These are phyloP conservation scores for Claviceps sp. DNA, from an alignment of 2,329 filamentous ascomycete species.

Conservation along the genomic window DNA sequence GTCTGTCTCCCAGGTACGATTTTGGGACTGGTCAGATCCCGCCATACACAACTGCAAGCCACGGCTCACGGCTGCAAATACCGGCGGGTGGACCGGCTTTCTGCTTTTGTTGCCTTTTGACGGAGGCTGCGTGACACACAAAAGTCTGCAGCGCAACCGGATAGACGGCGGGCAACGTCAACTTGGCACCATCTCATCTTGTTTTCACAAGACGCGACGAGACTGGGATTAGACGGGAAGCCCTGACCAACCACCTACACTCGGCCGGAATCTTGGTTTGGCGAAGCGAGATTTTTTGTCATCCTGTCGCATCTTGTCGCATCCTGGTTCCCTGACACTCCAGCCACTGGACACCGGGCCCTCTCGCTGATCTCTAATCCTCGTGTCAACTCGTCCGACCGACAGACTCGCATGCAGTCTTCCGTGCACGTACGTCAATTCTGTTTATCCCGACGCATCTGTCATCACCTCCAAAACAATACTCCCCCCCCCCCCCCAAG, in stretches of 20 bases:
- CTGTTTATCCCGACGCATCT: not conserved
- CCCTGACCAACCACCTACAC: slow-evolving; percentile 3
- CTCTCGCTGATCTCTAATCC: not conserved
- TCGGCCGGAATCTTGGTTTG: slow-evolving; percentile 1
- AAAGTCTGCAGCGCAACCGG: slow-evolving; percentile 12
- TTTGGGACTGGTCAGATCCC: not conserved
- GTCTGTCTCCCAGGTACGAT: not conserved
- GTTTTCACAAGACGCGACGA: not conserved
- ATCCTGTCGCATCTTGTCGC: slow-evolving; percentile 7
- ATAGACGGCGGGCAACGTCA: slow-evolving; percentile 10
- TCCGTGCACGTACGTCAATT: not conserved
- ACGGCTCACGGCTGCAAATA: not conserved
- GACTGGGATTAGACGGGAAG: not conserved
- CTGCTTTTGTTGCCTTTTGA: slow-evolving; percentile 1
- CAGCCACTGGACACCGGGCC: not conserved
- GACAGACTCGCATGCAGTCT: slow-evolving; percentile 1
- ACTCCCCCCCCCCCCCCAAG: no score
- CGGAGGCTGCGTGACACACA: slow-evolving; percentile 10
- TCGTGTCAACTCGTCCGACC: not conserved
- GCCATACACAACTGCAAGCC: not conserved
- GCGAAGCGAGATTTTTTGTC: slow-evolving; percentile 9
- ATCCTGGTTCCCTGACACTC: slow-evolving; percentile 1
- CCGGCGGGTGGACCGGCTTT: not conserved
- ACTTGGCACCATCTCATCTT: slow-evolving; percentile 7
- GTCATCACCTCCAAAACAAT: no score